phyloP scores from a whole-genome alignment of 225 moss, liverwort and hornwort species.

The Pleurozium schreberi region DNA sequence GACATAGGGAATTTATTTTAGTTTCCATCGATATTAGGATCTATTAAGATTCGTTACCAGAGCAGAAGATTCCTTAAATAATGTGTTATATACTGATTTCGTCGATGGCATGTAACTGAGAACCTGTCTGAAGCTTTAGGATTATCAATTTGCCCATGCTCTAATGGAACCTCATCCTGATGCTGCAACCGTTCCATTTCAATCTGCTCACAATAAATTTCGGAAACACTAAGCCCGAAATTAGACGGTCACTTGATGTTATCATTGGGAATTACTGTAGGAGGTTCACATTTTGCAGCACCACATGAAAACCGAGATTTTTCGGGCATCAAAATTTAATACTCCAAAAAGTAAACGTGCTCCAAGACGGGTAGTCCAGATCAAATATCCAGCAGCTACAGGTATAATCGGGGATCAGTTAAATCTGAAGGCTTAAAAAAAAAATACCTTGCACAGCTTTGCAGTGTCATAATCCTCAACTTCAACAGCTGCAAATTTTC shows the following conservation, averaged over 20 bases:
- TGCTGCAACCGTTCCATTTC: slow-evolving; percentile 88
- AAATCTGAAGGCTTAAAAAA: not conserved
- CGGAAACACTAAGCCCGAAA: not conserved
- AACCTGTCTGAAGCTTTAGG: slow-evolving; percentile 34
- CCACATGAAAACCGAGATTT: not conserved
- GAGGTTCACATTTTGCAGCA: not conserved
- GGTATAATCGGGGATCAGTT: not conserved
- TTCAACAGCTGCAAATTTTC: slow-evolving; percentile 84
- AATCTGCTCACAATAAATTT: slow-evolving; percentile 23
- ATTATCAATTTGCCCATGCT: slow-evolving; percentile 13
- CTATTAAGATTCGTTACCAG: not conserved
- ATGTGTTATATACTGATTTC: not conserved
- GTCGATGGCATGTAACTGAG: not conserved
- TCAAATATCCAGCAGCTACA: not conserved
- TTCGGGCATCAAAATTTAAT: not conserved
- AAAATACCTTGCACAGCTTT: slow-evolving; percentile 76
- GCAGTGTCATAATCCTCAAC: slow-evolving; percentile 94
- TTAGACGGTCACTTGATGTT: not conserved
- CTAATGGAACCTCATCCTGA: slow-evolving; percentile 16
- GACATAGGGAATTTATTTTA: not conserved
- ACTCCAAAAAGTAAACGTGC: not conserved
- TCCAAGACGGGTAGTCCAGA: not conserved
- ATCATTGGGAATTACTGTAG: not conserved
- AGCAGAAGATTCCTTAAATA: not conserved
- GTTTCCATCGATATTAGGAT: not conserved